Conservation (phyloP, 176 grass and related monocot species). For the Rhynchospora pubera region DNA sequence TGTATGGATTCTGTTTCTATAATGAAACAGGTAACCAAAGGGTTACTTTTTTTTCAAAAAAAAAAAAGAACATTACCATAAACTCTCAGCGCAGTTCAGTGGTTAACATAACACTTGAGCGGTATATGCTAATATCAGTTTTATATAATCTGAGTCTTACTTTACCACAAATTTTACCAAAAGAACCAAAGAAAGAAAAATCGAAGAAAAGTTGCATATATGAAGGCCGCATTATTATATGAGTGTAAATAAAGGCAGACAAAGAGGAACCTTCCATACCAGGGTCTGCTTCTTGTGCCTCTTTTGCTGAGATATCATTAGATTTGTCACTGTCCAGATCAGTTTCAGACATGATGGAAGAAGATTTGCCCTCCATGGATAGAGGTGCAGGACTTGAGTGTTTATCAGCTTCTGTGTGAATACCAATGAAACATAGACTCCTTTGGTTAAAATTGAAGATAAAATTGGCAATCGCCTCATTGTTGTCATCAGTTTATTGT, state of each 20-base stretch:
- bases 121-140: not conserved
- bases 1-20: no score
- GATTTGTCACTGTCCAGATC: not conserved
- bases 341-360: conserved; percentile 1
- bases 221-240: not conserved
- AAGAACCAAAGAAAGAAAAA: not conserved
- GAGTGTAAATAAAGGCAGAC: not conserved
- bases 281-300: not conserved
- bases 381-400: not conserved
- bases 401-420: conserved; percentile 13
- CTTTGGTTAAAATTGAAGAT: not conserved
- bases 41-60: no score
- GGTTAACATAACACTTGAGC: not conserved
- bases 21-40: no score
- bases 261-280: not conserved
- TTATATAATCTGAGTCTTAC: not conserved
- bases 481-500: not conserved
- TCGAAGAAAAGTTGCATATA: not conserved
- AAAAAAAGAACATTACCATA: not conserved
- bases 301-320: conserved; percentile 7
- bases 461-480: not conserved
- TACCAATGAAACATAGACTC: not conserved
- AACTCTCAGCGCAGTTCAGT: not conserved
- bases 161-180: not conserved
- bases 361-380: conserved; percentile 21